These are phyloP conservation scores for Metarhizium humberi DNA, from an alignment of 2,329 filamentous ascomycete genomes.

Conservation along the genomic window DNA sequence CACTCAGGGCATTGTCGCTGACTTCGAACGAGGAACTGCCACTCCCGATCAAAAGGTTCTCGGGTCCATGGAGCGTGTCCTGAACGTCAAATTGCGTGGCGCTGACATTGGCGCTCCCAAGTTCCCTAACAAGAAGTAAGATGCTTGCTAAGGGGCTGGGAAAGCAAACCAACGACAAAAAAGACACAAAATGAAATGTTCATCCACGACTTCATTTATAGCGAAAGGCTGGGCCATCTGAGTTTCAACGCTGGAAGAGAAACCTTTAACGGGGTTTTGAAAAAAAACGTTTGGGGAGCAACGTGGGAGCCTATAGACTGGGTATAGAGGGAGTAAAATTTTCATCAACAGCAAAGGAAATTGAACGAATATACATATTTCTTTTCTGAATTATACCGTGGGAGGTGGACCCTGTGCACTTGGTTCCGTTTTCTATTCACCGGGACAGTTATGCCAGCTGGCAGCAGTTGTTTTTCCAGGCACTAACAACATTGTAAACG, in stretches of 20 bases:
- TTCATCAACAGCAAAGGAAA: conserved; percentile 1
- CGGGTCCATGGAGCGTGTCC: conserved; percentile 65
- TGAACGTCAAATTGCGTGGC: conserved; percentile 83
- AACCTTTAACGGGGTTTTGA: neutral
- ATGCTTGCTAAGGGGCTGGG: neutral
- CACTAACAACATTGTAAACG: neutral
- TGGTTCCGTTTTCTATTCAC: neutral
- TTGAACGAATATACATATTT: neutral
- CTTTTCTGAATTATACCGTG: neutral
- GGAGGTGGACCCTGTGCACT: neutral
- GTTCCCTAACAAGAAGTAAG: conserved; percentile 61
- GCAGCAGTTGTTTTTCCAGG: neutral
- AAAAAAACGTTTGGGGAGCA: neutral
- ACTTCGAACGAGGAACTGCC: conserved; percentile 75
- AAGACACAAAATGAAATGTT: neutral
- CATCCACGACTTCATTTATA: conserved; percentile 1
- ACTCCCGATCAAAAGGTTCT: conserved; percentile 79
- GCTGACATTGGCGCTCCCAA: conserved; percentile 76
- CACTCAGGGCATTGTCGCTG: conserved; percentile 67
- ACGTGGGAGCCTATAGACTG: conserved; percentile 7
- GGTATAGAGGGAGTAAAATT: conserved; percentile 5
- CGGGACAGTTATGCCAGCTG: neutral
- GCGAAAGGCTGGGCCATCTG: conserved; percentile 1
- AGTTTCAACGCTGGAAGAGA: neutral
- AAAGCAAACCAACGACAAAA: neutral